Evolutionary conservation across 352 stramenopile species (phyloP).

Genomic region (Albugo laibachii): DNA sequence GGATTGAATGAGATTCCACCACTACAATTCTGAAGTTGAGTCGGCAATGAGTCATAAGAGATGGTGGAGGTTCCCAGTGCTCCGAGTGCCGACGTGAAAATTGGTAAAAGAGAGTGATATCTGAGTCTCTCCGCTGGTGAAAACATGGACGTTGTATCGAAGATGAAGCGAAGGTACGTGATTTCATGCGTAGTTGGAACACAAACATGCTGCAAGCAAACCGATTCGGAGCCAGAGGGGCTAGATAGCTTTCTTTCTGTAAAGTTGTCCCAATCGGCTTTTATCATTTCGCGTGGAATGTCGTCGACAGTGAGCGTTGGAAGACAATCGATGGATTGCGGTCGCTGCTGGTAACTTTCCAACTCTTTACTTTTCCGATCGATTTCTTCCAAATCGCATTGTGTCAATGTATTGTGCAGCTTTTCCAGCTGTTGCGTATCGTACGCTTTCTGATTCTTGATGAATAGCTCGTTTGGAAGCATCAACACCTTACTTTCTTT

Average conservation of each 20-base stretch:
- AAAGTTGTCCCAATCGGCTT: conserved; percentile 27
- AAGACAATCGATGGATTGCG: conserved; percentile 46
- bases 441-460: conserved; percentile 25
- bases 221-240: conserved; percentile 8
- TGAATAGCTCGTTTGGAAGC: conserved; percentile 37
- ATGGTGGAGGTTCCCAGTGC: conserved; percentile 49
- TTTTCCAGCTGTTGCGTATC: conserved; percentile 28
- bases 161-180: conserved; percentile 56
- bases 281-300: conserved; percentile 18
- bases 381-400: conserved; percentile 37
- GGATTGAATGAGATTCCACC: conserved; percentile 44
- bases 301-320: conserved; percentile 50
- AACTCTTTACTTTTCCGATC: conserved; percentile 20
- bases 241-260: conserved; percentile 11
- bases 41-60: conserved; percentile 42
- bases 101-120: conserved; percentile 27
- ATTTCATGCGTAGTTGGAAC: conserved; percentile 70
- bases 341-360: conserved; percentile 35
- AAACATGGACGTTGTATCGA: conserved; percentile 19
- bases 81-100: conserved; percentile 53
- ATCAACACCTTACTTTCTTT: conserved; percentile 55
- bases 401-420: conserved; percentile 19
- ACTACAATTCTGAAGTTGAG: conserved; percentile 53
- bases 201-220: conserved; percentile 27
- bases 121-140: conserved; percentile 17